Conservation (phyloP, 1,284 basidiomycete species). For the Rhodofomes roseus region DNA sequence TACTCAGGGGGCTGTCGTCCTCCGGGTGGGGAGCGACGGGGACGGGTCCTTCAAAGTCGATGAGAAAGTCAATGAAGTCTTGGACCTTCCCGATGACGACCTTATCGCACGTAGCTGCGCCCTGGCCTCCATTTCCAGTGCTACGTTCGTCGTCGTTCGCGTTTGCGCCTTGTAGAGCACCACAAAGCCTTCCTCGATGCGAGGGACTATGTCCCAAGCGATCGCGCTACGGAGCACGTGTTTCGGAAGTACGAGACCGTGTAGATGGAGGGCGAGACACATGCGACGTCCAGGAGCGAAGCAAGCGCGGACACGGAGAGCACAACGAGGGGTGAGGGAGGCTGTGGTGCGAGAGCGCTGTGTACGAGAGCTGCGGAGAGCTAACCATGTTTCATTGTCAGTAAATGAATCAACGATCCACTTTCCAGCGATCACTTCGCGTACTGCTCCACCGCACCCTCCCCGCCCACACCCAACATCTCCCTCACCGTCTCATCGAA, state of each 20-base stretch:
- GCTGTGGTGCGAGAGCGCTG: too few species aligned
- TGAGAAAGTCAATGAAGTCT: too few species aligned
- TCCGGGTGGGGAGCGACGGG: not conserved
- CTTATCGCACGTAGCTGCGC: not conserved
- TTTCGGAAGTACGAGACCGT: slow-evolving; percentile 29
- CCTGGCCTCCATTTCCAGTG: not conserved
- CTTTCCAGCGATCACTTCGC: slow-evolving; percentile 11
- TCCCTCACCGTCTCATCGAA: slow-evolving; percentile 24
- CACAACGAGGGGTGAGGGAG: slow-evolving; percentile 27
- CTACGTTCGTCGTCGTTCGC: not conserved
- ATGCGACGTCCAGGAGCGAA: slow-evolving; percentile 34
- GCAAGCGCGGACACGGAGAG: slow-evolving; percentile 35
- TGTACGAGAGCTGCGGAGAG: too few species aligned
- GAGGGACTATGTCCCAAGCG: slow-evolving; percentile 33
- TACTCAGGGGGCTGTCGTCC: not conserved
- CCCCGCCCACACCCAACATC: slow-evolving; percentile 11
- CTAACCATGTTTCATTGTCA: too few species aligned
- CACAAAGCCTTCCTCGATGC: slow-evolving; percentile 30
- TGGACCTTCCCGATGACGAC: not conserved
- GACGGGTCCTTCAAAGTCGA: not conserved
- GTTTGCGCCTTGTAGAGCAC: slow-evolving; percentile 2
- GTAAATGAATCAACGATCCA: too few species aligned
- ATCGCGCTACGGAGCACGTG: slow-evolving; percentile 28
- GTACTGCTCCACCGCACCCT: slow-evolving; percentile 13
- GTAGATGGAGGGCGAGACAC: slow-evolving; percentile 33